Conservation (phyloP, 1,284 basidiomycete genomes). For the Leccinum subfulvum region DNA sequence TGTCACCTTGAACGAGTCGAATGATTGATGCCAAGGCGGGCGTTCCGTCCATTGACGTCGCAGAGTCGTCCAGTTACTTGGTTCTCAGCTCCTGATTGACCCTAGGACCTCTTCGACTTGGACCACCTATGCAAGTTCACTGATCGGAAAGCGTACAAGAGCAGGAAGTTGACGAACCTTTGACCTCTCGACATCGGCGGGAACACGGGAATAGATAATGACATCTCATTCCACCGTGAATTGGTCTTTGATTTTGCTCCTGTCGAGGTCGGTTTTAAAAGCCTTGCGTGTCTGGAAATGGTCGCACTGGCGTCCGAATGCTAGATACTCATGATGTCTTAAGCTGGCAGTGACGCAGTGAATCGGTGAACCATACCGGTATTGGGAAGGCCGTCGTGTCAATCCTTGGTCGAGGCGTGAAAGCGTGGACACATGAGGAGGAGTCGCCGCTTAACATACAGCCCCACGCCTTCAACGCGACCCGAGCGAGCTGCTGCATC, state of each 20-base stretch:
- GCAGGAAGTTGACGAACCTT: slow-evolving; percentile 25
- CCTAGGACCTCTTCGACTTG: slow-evolving; percentile 16
- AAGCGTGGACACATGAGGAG: slow-evolving; percentile 16
- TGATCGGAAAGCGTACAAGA: neutral
- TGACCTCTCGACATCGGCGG: slow-evolving; percentile 36
- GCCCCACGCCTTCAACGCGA: slow-evolving; percentile 46
- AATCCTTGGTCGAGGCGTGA: slow-evolving; percentile 19
- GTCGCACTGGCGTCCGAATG: slow-evolving; percentile 36
- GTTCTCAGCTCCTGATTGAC: neutral
- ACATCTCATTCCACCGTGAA: slow-evolving; percentile 29
- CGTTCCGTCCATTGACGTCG: slow-evolving; percentile 23
- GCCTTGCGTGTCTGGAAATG: slow-evolving; percentile 41
- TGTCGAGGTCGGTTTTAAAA: slow-evolving; percentile 37
- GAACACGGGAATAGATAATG: slow-evolving; percentile 41
- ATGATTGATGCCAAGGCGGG: slow-evolving; percentile 22
- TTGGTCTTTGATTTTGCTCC: slow-evolving; percentile 41
- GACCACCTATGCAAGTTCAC: slow-evolving; percentile 18
- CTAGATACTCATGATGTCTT: slow-evolving; percentile 27
- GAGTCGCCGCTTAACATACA: slow-evolving; percentile 33
- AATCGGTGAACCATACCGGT: slow-evolving; percentile 9
- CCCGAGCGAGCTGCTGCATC: slow-evolving; percentile 9
- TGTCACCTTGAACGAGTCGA: slow-evolving; percentile 19
- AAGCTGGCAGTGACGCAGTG: neutral
- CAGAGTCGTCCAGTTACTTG: slow-evolving; percentile 17
- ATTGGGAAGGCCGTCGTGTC: slow-evolving; percentile 18